Base-by-base conservation (phyloP, 768 basidiomycete genomes). In the Leucosporidium yakuticum region DNA sequence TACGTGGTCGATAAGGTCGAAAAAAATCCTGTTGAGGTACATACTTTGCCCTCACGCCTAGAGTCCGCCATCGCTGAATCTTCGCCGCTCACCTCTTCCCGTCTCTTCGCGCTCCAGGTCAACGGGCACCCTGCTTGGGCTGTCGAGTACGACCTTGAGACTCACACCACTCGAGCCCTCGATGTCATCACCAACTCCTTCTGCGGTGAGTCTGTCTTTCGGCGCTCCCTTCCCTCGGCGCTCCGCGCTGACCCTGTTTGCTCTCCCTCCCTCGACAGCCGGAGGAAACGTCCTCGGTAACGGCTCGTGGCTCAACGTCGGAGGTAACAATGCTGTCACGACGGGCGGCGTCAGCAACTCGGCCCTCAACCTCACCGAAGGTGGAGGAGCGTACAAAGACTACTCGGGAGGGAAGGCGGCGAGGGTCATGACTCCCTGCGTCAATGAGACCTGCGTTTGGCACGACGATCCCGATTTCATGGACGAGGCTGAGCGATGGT, bases 121-220 rank as follows among this genome's bases (percentile, higher is more conserved):
- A n/a, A n/a, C n/a, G n/a, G n/a, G n/a, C n/a, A n/a, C n/a, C n/a
- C n/a, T n/a, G n/a, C n/a, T n/a, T 81, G 80, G 80, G 80, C 78
- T 19, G 74, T 76, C 75, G 83, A 83, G 78, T 90, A 86, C 79
- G 81, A 84, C 12, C 76, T 88, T 29, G 79, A 79, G 29, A 80
- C 82, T 3, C 85, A 86, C 74, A 73, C 74, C 2, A 86, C 85
- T 63, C 83, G 87, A 20, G 74, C 88, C 1, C 87, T 90, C 86
- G 87, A 92, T 74, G 83, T 87, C 39, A 70, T 84, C 54, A 88
- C 88, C 19, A 92, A 93, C 79, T 39, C 69, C n/a, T 74, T 74
- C 56, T n/a, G n/a, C n/a, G n/a, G n/a, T n/a, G n/a, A n/a, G n/a
- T n/a, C n/a, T n/a, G n/a, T n/a, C n/a, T n/a, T n/a, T n/a, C n/a